Base-by-base conservation (phyloP, 2,329 filamentous ascomycete genomes). In the Phyllachora maydis region DNA sequence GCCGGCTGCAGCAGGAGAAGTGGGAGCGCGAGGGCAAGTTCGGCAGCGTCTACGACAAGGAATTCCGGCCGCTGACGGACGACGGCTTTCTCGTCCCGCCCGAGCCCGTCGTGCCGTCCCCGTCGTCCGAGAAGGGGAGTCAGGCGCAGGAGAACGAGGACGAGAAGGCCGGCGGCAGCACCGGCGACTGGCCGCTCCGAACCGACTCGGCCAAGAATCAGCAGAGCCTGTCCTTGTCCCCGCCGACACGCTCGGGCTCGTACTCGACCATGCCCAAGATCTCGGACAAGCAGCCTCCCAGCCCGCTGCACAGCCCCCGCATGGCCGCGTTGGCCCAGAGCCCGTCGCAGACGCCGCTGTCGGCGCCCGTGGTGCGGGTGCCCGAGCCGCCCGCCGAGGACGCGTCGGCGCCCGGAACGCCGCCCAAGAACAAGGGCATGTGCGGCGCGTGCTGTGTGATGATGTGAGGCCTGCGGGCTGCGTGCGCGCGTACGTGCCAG, bases 11-110 rank as follows among this genome's bases (percentile, higher is more conserved):
- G 45, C 85, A 93, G 50, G 82, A 93, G 46, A 78, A 85, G 45
- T 93, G 82, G 83, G 82, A 90, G 47, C 77, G 71, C 36, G 79
- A 93, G 45, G 83, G 83, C 32, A 81, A 78, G 33, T 77, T 79
- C 32, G 81, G 81, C 4, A 78, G 67, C 28, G 60, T 74, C 14
- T 93, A 92, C 42, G 83, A 92, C 49, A 77, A 69, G 31, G 73
- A 91, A 29, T 88, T 93, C 50, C 69, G 76, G 11, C 73, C 83
- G 5, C 53, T 95, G 31, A 88, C 77, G 18, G 65, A 76, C 23
- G 65, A 76, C 21, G n/a, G n/a, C n/a, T 54, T 63, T 32, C 37
- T 49, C 17, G 52, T 43, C 28, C 55, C 53, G 2, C 52, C 58
- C 4, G 55, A 54, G 24, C 15, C 33, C 11, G 44, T 37, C n/a